Evolutionary conservation across 768 basidiomycete species (phyloP), one percentile per base, ranked within the genome.

Genomic region (Hypholoma fasciculare): DNA sequence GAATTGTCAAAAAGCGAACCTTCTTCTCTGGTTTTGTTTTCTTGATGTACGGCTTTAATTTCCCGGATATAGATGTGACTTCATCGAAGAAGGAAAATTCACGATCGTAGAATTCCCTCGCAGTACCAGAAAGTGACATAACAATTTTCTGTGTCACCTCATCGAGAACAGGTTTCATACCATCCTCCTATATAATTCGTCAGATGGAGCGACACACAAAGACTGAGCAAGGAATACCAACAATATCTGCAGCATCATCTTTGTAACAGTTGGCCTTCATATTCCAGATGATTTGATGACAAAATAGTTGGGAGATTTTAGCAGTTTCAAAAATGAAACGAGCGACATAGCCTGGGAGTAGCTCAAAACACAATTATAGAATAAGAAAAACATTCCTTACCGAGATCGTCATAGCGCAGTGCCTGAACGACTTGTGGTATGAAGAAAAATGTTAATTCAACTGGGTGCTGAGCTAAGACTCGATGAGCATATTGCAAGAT

Each of bases 231-330:
- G 23, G 26, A 14, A 36, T 52, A 77, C 84, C 51, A 65, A 92
- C 94, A 58, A 90, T 79, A 71, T 96, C 95, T 13, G 86, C 93
- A 7, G 80, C 77, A 66, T 98, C 97, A 65, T 95, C 96, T 65
- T 90, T 93, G 71, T 87, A 97, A 61, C 92, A 94, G 67, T 99
- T 99, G 4, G 97, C 97, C 67, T 96, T 96, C 97, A 98, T 98
- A 71, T 98, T 99, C 97, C 97, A 99, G 61, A 99, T 93, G 62
- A 98, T 98, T 76, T 99, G 97, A 69, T 99, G 97, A 69, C 97
- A 99, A 77, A 99, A 99, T 20, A 94, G 74, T 70, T 96, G 96
- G 1, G 96, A 98, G 52, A 98, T 94, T 74, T 93, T 96, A 7
- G 96, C 90, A 0, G 96, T 97, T 76, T 98, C 96, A 63, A 95